Base-by-base conservation (phyloP, 257 asterid species). In the Jacaranda mimosifolia region DNA sequence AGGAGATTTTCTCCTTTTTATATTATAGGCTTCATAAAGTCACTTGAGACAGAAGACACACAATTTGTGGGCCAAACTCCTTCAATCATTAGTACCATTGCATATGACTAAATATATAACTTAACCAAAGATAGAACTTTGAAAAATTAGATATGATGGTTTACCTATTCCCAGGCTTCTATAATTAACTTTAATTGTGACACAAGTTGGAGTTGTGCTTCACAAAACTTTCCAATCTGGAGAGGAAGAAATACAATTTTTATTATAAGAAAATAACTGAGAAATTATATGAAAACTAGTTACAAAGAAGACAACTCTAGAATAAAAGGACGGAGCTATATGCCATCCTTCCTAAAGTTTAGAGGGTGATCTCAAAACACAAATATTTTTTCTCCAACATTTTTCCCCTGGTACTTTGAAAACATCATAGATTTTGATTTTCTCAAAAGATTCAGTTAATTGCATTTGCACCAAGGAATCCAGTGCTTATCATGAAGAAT, bases 81-180 rank as follows among this genome's bases (percentile, higher is more conserved):
- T 45, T 68, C 39, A 57, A 15, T 72, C 35, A 59, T 72, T 38
- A 55, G 68, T 70, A 48, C 60, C 36, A 62, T 60, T 40, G 26
- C 17, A 18, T 67, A 43, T 38, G 39, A 45, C 42, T 14, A 64
- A 40, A 60, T 68, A 14, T 7, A 60, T 39, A 63, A 42, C 32
- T 64, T 66, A 65, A 77, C 48, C 67, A 77, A 66, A 18, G 51
- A 70, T 12, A 26, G 55, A 64, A 75, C 69, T 13, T 68, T 36
- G 19, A 66, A 63, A 46, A 63, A 46, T 62, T 14, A 43, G 46
- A 26, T 26, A 26, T 68, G 39, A n/a, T 42, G 77, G 63, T 42
- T 68, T 82, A 93, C 98, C 98, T 96, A 98, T 81, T 90, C 97
- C 97, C 97, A 96, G 35, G 98, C 97, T 79, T 96, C 99, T 45